These are phyloP conservation scores for Trichophyton schoenleinii DNA, from an alignment of 2,329 filamentous ascomycete genomes.

Conservation along the genomic window DNA sequence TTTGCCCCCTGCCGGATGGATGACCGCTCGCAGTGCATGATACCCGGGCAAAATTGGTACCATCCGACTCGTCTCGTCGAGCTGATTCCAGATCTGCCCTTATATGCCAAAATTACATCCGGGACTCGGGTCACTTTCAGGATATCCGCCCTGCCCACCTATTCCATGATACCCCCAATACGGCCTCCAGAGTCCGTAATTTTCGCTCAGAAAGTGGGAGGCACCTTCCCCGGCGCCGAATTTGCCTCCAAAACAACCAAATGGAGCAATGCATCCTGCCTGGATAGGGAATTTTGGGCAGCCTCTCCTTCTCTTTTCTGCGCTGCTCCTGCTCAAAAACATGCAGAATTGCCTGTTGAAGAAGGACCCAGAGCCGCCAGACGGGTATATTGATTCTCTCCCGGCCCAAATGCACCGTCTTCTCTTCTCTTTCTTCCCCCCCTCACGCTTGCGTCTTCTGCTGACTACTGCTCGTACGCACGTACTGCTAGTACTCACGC, in stretches of 20 bases:
- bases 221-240: conserved; percentile 5
- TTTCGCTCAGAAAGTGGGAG: conserved; percentile 8
- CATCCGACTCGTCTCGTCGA: conserved; percentile 5
- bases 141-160: background rate
- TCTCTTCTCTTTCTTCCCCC: conserved; percentile 9
- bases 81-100: background rate
- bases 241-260: background rate
- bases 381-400: background rate
- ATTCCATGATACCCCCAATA: conserved; percentile 2
- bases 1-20: background rate
- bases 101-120: conserved; percentile 2
- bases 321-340: background rate
- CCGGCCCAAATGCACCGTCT: background rate
- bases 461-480: background rate
- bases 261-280: conserved; percentile 4
- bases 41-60: conserved; percentile 2
- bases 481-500: background rate
- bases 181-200: background rate
- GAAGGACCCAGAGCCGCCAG: background rate
- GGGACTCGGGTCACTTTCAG: conserved; percentile 4
- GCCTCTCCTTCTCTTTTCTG: background rate
- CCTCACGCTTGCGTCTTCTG: conserved; percentile 6
- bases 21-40: background rate
- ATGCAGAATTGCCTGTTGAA: conserved; percentile 9
- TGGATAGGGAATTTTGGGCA: background rate